Percentiles rank a stretch among this genome's conserved stretches.
Evolutionary conservation across 805 yeast genomes (phyloP).

Genomic region (Cyberlindnera mycetangii): DNA sequence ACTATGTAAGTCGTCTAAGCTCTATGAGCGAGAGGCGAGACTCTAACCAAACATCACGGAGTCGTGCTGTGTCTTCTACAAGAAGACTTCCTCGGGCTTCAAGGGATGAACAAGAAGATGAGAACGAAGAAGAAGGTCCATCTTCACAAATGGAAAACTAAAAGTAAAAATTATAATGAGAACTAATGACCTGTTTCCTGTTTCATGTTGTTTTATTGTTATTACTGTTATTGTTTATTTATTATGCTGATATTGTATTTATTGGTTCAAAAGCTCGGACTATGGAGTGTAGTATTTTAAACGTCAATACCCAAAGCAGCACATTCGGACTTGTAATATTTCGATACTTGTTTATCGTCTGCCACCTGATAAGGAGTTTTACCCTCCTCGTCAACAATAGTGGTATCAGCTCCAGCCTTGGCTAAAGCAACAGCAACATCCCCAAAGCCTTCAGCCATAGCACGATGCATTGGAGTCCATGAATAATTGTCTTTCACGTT

Average conservation of each 20-base stretch:
- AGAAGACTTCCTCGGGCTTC: background rate
- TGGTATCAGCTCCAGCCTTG: constrained; percentile 63
- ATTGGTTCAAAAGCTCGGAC: too few species aligned
- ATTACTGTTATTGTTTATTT: background rate
- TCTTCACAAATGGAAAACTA: background rate
- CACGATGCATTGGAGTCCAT: constrained; percentile 88
- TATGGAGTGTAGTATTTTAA: background rate
- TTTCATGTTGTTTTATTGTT: background rate
- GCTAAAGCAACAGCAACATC: constrained; percentile 66
- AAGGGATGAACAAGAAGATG: background rate
- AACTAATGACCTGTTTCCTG: background rate
- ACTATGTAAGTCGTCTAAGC: constrained; percentile 24
- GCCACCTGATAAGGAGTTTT: constrained; percentile 53
- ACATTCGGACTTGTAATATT: constrained; percentile 32
- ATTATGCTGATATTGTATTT: background rate
- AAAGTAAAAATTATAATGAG: background rate
- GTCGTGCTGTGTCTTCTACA: background rate
- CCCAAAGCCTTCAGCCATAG: constrained; percentile 85
- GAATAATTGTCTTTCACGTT: constrained; percentile 69
- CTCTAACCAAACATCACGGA: background rate
- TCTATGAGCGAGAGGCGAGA: constrained; percentile 10
- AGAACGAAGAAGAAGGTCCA: background rate
- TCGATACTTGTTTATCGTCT: constrained; percentile 48
- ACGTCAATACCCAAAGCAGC: constrained; percentile 10
- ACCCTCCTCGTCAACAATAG: constrained; percentile 47